Evolutionary conservation across 2,329 filamentous ascomycete genomes (phyloP), one percentile per base, ranked within the genome.

Genomic region (Mollisia scopiformis): DNA sequence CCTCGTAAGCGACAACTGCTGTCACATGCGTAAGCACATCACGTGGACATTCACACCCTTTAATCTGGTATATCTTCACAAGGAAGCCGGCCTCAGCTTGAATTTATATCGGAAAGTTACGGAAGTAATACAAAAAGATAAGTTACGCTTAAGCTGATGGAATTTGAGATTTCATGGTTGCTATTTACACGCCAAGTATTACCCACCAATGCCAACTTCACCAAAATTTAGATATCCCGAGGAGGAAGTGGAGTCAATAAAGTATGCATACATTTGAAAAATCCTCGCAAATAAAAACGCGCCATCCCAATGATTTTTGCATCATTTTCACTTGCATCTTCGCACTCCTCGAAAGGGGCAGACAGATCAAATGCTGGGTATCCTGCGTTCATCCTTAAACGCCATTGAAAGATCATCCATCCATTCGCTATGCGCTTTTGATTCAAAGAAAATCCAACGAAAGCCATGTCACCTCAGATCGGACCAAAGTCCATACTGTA

Each of bases 401-500:
- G 43, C 43, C 43, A 5, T 21, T 19, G 43, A 47, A 47, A 47
- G 3, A 16, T 10, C 16, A 16, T 11, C 23, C 11, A 13, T 7
- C 23, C 7, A 25, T 25, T 23, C 43, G 43, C 43, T 47, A 47
- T 47, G 43, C 43, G 16, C 25, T 47, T 47, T 47, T 47, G 25
- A 25, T 25, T 10, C 13, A 27, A 47, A 27, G 23, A 5, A 27
- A 28, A 27, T 14, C 10, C 33, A 37, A 11, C 33, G n/a, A 43
- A 43, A 6, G n/a, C n/a, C 16, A 10, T 8, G 8, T 27, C 21
- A 6, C 21, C 21, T 46, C 41, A 46, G 41, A 47, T 47, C 43
- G 43, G 43, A 28, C 49, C 49, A 16, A 47, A 51, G 46, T 57
- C 43, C 43, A 57, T 51, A 23, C 55, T 37, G 19, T 57, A 49